These are phyloP conservation scores for Aspergillus niger DNA, from an alignment of 2,329 filamentous ascomycete species.

Conservation along the genomic window DNA sequence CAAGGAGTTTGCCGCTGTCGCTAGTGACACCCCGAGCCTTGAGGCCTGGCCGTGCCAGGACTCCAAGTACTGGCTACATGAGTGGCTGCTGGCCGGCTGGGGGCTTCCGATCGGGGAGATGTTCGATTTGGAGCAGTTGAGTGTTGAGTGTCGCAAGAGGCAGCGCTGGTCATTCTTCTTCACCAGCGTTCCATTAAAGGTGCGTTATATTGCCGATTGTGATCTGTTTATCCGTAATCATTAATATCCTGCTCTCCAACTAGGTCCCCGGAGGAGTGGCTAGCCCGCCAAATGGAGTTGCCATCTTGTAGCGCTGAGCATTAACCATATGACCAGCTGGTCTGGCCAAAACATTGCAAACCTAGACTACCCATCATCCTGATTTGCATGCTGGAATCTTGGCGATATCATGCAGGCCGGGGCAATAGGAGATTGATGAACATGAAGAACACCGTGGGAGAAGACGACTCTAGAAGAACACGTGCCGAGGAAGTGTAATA, in stretches of 20 bases:
- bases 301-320: not conserved
- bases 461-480: no score
- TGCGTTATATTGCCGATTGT: not conserved
- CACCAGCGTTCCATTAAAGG: not conserved
- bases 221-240: not conserved
- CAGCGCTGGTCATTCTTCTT: constrained; percentile 1
- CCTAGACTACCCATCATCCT: not conserved
- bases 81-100: constrained; percentile 33
- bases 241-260: not conserved
- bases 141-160: not conserved
- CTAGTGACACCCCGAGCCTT: not conserved
- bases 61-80: not conserved
- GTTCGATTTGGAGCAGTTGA: constrained; percentile 12
- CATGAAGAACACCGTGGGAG: no score
- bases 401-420: no score
- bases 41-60: constrained; percentile 4
- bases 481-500: no score
- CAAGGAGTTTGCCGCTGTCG: not conserved
- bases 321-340: no score
- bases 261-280: not conserved
- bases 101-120: constrained; percentile 33
- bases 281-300: not conserved
- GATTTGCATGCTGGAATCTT: no score
- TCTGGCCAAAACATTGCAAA: not conserved
- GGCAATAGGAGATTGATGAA: no score